These are phyloP conservation scores for Gracilaria domingensis DNA, from an alignment of 23 red algal species.

Conservation along the genomic window DNA sequence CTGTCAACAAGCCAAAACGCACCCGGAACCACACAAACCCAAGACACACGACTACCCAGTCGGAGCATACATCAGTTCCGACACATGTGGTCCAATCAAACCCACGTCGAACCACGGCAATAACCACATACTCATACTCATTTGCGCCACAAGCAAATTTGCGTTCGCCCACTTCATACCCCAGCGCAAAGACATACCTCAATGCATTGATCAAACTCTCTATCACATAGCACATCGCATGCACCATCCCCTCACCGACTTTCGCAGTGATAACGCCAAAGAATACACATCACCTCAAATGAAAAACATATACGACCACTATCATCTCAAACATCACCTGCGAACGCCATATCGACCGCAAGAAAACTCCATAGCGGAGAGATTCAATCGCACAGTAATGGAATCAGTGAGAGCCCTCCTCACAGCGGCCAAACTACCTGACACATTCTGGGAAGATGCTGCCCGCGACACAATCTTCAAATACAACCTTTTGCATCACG, in stretches of 20 bases:
- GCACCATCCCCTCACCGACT: background rate
- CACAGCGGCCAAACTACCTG: background rate
- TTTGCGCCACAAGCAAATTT: background rate
- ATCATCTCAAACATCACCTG: background rate
- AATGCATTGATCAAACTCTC: background rate
- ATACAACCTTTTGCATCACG: slow-evolving; percentile 24
- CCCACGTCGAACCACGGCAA: background rate
- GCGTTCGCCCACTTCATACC: background rate
- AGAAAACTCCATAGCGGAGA: slow-evolving; percentile 29
- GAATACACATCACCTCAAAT: slow-evolving; percentile 28
- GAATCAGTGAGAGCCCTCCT: background rate
- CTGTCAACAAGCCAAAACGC: background rate
- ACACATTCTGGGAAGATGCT: slow-evolving; percentile 26
- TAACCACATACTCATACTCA: slow-evolving; percentile 7
- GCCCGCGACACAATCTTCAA: background rate
- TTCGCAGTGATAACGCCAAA: slow-evolving; percentile 28
- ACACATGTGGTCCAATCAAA: background rate
- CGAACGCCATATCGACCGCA: slow-evolving; percentile 12
- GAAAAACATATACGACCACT: background rate
- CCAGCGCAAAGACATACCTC: slow-evolving; percentile 8
- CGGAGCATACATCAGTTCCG: background rate
- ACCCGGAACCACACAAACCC: background rate
- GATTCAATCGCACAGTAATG: slow-evolving; percentile 20
- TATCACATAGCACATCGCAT: background rate
- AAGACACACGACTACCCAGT: background rate